phyloP scores from a whole-genome alignment of 1,284 basidiomycete species.

The Gastroboletus turbinatus region DNA sequence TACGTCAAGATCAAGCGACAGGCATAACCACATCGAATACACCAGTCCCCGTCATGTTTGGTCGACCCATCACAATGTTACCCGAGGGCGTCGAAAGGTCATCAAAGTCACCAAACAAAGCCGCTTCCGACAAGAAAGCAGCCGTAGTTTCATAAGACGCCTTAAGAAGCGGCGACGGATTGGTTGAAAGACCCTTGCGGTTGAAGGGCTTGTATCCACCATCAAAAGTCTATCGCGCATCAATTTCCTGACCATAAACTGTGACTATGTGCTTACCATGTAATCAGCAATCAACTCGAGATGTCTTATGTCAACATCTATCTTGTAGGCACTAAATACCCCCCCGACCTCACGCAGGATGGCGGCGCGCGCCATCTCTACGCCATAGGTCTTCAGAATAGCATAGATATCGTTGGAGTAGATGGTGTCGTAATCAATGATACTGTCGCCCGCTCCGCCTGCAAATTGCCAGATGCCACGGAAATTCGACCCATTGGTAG shows the following conservation, averaged over 20 bases:
- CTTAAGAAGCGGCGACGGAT: slow-evolving; percentile 92
- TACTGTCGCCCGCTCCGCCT: slow-evolving; percentile 55
- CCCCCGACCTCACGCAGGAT: slow-evolving; percentile 88
- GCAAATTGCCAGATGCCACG: slow-evolving; percentile 89
- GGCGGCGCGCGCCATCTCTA: slow-evolving; percentile 95
- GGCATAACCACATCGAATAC: slow-evolving; percentile 81
- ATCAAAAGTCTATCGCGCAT: slow-evolving; percentile 78
- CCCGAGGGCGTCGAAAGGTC: slow-evolving; percentile 87
- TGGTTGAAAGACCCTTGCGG: slow-evolving; percentile 89
- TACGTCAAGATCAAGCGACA: slow-evolving; percentile 29
- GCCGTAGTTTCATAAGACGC: slow-evolving; percentile 98
- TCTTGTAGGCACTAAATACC: slow-evolving; percentile 97
- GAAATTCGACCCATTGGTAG: slow-evolving; percentile 92
- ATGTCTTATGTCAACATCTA: slow-evolving; percentile 94
- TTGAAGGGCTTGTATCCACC: slow-evolving; percentile 99
- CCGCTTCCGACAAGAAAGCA: slow-evolving; percentile 93
- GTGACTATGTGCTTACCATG: slow-evolving; percentile 64
- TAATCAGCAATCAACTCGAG: slow-evolving; percentile 98
- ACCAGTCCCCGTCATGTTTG: slow-evolving; percentile 84
- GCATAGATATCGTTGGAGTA: slow-evolving; percentile 97
- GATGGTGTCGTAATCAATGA: slow-evolving; percentile 83
- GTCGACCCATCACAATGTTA: slow-evolving; percentile 88
- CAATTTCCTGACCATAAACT: slow-evolving; percentile 1
- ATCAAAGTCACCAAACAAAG: slow-evolving; percentile 93
- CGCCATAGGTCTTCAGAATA: slow-evolving; percentile 90